Evolutionary conservation across 768 basidiomycete genomes (phyloP).

Genomic region (Gautieria morchelliformis): DNA sequence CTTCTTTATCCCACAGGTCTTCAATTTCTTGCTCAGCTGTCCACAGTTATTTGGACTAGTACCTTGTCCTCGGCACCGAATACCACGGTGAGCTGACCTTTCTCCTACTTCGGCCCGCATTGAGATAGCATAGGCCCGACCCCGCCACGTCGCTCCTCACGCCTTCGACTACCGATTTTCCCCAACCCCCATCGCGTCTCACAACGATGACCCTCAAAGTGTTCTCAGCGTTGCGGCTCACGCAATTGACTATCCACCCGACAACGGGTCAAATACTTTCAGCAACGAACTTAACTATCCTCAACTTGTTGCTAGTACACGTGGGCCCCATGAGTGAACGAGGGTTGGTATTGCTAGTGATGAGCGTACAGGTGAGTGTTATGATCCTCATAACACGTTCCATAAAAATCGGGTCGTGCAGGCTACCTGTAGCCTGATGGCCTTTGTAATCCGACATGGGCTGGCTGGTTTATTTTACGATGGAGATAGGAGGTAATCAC

Average conservation of each 20-base stretch:
- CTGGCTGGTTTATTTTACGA: constrained; percentile 86
- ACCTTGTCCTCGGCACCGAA: constrained; percentile 87
- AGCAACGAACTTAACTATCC: constrained; percentile 82
- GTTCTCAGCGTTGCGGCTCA: constrained; percentile 55
- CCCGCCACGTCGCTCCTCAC: constrained; percentile 62
- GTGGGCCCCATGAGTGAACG: constrained; percentile 84
- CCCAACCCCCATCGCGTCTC: constrained; percentile 44
- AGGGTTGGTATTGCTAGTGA: constrained; percentile 60
- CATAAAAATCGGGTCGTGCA: constrained; percentile 18
- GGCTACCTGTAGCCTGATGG: constrained; percentile 67
- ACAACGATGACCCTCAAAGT: constrained; percentile 47
- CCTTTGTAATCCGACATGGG: constrained; percentile 85
- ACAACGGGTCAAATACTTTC: constrained; percentile 51
- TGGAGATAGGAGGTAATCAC: constrained; percentile 66
- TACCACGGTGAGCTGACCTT: constrained; percentile 58
- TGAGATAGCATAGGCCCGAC: constrained; percentile 50
- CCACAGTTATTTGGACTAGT: constrained; percentile 94
- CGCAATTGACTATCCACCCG: constrained; percentile 49
- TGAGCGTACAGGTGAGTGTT: constrained; percentile 56
- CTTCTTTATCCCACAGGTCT: constrained; percentile 96
- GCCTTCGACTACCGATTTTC: constrained; percentile 62
- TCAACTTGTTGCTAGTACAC: constrained; percentile 75
- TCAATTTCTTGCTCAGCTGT: constrained; percentile 92
- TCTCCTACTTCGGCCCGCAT: not conserved
- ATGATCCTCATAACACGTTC: not conserved